phyloP scores from a whole-genome alignment of 352 stramenopile genomes.

The Phytophthora aleatoria region DNA sequence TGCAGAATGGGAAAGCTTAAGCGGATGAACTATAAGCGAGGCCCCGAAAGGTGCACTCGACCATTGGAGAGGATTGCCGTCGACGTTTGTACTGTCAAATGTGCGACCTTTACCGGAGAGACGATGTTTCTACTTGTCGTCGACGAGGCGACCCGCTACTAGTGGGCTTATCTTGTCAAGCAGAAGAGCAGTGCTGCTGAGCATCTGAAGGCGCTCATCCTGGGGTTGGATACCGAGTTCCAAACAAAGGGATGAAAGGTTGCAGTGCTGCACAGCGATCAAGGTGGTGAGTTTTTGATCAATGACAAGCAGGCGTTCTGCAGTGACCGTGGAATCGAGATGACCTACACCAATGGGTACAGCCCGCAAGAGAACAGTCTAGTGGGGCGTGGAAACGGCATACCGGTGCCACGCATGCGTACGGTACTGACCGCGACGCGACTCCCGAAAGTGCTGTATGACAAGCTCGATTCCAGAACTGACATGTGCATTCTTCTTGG shows the following conservation, averaged over 20 bases:
- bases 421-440: constrained; percentile 18
- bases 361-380: constrained; percentile 30
- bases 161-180: constrained; percentile 10
- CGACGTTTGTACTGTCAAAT: constrained; percentile 12
- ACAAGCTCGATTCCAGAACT: constrained; percentile 14
- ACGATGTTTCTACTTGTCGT: constrained; percentile 23
- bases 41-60: background rate
- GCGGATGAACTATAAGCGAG: constrained; percentile 7
- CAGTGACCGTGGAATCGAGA: constrained; percentile 11
- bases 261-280: background rate
- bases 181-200: background rate
- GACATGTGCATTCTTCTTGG: constrained; percentile 19
- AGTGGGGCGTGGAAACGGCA: constrained; percentile 11
- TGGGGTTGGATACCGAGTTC: too few species aligned
- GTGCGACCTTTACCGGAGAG: background rate
- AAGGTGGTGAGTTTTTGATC: constrained; percentile 26
- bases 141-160: constrained; percentile 20
- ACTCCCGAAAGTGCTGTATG: constrained; percentile 17
- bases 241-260: too few species aligned
- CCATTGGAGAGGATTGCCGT: constrained; percentile 3
- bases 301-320: constrained; percentile 10
- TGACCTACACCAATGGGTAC: constrained; percentile 17
- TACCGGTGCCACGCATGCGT: constrained; percentile 1
- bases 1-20: constrained; percentile 11
- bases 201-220: too few species aligned